A percentile compares a stretch with the other conserved stretches of the same genome.
Conservation (phyloP, 78 protist species). For the Creolimax fragrantissima region DNA sequence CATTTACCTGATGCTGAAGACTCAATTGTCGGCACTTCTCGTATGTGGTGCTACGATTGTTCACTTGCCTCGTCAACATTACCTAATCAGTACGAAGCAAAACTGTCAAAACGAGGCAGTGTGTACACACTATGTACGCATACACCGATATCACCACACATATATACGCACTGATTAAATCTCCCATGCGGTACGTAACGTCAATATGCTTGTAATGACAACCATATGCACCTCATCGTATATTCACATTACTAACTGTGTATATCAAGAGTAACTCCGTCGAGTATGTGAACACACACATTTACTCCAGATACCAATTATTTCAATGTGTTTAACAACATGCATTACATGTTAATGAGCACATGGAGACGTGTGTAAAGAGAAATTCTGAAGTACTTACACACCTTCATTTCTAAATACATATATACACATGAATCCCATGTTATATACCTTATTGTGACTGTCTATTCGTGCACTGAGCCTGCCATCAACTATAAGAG, state of each 20-base stretch:
- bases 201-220: background rate
- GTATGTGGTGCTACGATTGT: background rate
- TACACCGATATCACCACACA: background rate
- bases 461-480: slow-evolving; percentile 78
- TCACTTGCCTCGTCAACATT: background rate
- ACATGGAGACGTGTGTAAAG: background rate
- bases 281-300: background rate
- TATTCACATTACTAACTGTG: background rate
- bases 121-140: background rate
- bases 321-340: background rate
- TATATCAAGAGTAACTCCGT: background rate
- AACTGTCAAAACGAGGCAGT: background rate
- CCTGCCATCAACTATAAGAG: slow-evolving; percentile 52
- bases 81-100: background rate
- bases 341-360: background rate
- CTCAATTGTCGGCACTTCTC: background rate
- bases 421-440: background rate
- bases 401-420: background rate
- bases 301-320: background rate
- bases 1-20: background rate
- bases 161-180: background rate
- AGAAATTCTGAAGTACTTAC: too few relatives aligned
- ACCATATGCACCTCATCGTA: background rate
- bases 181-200: background rate
- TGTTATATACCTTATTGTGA: slow-evolving; percentile 48